Evolutionary conservation across 768 basidiomycete species (phyloP), one percentile per base, ranked within the genome.

Genomic region (Hygrophorus russula): DNA sequence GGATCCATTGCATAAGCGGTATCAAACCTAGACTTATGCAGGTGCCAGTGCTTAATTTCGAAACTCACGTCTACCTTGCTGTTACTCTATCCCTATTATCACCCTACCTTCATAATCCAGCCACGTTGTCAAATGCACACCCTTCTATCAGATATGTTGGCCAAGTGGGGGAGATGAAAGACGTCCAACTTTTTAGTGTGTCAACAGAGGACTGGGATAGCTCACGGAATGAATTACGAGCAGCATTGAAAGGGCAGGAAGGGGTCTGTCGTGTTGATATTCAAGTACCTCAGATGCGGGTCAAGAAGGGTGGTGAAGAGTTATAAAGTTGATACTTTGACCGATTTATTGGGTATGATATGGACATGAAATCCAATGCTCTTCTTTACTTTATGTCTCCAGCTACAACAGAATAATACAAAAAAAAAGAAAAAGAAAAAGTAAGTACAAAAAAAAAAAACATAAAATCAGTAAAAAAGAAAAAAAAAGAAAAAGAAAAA

Each of bases 181-280:
- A 71, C 47, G 68, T 71, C 12, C 70, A 69, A 45, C 51, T 71
- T n/a, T 55, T 71, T 44, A 64, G 67, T 55, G 58, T 69, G 3
- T 62, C 70, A 2, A 67, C 65, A 42, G 50, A 46, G 1, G 53
- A 61, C 29, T 70, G 69, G 70, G 54, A 54, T n/a, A 46, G 48
- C 17, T 42, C 50, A 2, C 49, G 59, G 31, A 57, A 51, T 2
- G 61, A 63, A 18, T 55, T 69, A 17, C 35, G 65, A 43, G 51
- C 43, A 6, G 45, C 56, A 0, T 51, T 70, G 41, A 59, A 56
- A 40, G 53, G 44, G 7, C 42, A 52, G 5, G 45, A 52, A 3
- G 66, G 63, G 2, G 58, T 69, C 2, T 46, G 47, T 17, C 54
- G 55, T 12, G 64, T 71, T 6, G 66, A 69, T 41, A 52, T 68